These are phyloP conservation scores for Endoconidiophora laricicola DNA, from an alignment of 2,329 filamentous ascomycete species.

Conservation along the genomic window DNA sequence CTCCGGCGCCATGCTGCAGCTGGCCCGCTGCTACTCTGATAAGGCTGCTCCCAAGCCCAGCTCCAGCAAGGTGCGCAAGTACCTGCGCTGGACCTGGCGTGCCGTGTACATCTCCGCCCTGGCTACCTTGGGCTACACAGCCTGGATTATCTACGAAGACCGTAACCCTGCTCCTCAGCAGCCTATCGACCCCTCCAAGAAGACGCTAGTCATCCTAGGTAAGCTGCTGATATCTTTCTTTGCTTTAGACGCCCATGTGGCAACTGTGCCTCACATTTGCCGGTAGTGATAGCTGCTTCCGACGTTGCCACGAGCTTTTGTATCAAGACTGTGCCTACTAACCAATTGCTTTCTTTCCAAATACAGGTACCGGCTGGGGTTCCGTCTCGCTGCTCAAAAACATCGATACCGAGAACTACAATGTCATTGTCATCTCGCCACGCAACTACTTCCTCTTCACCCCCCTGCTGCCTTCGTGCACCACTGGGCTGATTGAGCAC, in stretches of 20 bases:
- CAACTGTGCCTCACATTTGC: neutral
- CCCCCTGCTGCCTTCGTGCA: slow-evolving; percentile 89
- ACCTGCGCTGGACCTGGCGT: slow-evolving; percentile 70
- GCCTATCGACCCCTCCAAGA: slow-evolving; percentile 72
- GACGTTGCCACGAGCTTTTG: neutral
- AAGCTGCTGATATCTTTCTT: slow-evolving; percentile 19
- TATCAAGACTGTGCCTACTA: neutral
- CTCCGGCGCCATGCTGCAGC: slow-evolving; percentile 15
- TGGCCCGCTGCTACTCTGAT: slow-evolving; percentile 28
- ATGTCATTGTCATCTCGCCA: slow-evolving; percentile 91
- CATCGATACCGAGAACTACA: slow-evolving; percentile 97
- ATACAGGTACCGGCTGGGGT: slow-evolving; percentile 78
- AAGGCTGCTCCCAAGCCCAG: slow-evolving; percentile 29
- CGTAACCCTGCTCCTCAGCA: slow-evolving; percentile 68
- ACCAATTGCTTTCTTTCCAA: neutral
- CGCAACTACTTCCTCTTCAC: slow-evolving; percentile 99
- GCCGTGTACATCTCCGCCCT: slow-evolving; percentile 60
- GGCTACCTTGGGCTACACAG: slow-evolving; percentile 51
- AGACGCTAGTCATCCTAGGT: slow-evolving; percentile 94
- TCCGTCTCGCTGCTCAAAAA: slow-evolving; percentile 95
- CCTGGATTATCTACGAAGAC: slow-evolving; percentile 68
- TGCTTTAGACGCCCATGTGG: neutral
- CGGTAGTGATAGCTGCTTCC: too few relatives aligned
- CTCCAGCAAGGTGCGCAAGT: slow-evolving; percentile 44
- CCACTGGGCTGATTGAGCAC: slow-evolving; percentile 93